Conservation (phyloP, 441 rosid genomes). For the Erodium moschatum region DNA sequence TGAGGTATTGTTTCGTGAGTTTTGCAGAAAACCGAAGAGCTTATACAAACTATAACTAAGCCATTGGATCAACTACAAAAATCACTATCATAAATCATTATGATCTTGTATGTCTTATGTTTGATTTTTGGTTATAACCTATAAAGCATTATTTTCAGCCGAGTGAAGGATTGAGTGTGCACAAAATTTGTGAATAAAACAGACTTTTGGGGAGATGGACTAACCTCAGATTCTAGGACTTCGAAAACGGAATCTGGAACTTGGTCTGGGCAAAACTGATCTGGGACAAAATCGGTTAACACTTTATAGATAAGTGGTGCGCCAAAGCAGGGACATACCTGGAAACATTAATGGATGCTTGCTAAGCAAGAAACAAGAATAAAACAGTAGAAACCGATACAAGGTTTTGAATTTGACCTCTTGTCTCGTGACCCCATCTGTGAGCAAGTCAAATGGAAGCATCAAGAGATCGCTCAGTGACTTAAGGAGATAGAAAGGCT, state of each 20-base stretch:
- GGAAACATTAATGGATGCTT: constrained; percentile 17
- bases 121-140: not conserved
- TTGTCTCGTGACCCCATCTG: constrained; percentile 54
- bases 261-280: constrained; percentile 90
- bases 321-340: constrained; percentile 89
- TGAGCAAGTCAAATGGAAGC: constrained; percentile 93
- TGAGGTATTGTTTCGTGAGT: not conserved
- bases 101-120: not conserved
- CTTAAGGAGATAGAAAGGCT: constrained; percentile 74
- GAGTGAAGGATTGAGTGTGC: not conserved
- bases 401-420: constrained; percentile 41
- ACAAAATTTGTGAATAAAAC: not conserved
- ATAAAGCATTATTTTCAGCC: not conserved
- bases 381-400: not conserved
- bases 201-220: not conserved
- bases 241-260: constrained; percentile 68
- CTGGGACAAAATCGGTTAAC: constrained; percentile 57
- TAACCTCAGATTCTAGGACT: constrained; percentile 70
- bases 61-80: not conserved
- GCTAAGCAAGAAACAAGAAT: not conserved
- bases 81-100: not conserved
- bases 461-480: constrained; percentile 94
- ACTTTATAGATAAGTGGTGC: constrained; percentile 69
- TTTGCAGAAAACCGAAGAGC: not conserved
- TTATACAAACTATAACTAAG: not conserved